These are phyloP conservation scores for Circinella umbellata DNA, from an alignment of 371 early-diverging fungal genomes.

Conservation along the genomic window DNA sequence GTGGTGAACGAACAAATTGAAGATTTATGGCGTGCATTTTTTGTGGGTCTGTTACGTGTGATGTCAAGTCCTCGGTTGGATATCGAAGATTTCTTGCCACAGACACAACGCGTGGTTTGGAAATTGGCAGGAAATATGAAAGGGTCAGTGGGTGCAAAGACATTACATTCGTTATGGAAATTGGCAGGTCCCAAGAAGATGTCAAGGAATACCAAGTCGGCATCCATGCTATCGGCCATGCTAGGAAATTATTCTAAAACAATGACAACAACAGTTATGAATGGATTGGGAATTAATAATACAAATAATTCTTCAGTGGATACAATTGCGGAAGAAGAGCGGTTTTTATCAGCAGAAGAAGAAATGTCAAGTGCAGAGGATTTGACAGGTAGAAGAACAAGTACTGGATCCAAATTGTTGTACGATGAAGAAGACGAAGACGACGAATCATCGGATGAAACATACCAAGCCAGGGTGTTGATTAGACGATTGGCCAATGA, in stretches of 20 bases:
- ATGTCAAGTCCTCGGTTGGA: conserved; percentile 63
- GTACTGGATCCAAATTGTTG: conserved; percentile 10
- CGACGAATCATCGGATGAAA: not conserved
- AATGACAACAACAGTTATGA: not conserved
- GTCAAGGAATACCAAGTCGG: not conserved
- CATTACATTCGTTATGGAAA: conserved; percentile 62
- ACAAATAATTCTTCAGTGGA: not conserved
- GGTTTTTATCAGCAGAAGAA: conserved; percentile 14
- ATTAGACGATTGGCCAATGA: conserved; percentile 32
- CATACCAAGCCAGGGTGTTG: conserved; percentile 18
- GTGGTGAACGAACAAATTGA: conserved; percentile 18
- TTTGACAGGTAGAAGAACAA: conserved; percentile 2
- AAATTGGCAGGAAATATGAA: conserved; percentile 68
- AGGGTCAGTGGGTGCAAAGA: conserved; percentile 59
- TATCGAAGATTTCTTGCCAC: conserved; percentile 62
- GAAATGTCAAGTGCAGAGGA: conserved; percentile 7
- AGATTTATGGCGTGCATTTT: conserved; percentile 63
- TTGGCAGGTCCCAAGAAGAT: conserved; percentile 29
- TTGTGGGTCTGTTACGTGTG: conserved; percentile 57
- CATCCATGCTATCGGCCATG: conserved; percentile 6
- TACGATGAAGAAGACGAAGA: conserved; percentile 8
- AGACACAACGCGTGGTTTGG: conserved; percentile 61
- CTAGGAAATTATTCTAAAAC: not conserved
- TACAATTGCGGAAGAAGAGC: conserved; percentile 22
- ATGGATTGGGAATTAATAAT: not conserved